Percentiles rank a stretch among this genome's conserved stretches.
These are phyloP conservation scores for Aspergillus persii DNA, from an alignment of 2,329 filamentous ascomycete species.

Conservation along the genomic window DNA sequence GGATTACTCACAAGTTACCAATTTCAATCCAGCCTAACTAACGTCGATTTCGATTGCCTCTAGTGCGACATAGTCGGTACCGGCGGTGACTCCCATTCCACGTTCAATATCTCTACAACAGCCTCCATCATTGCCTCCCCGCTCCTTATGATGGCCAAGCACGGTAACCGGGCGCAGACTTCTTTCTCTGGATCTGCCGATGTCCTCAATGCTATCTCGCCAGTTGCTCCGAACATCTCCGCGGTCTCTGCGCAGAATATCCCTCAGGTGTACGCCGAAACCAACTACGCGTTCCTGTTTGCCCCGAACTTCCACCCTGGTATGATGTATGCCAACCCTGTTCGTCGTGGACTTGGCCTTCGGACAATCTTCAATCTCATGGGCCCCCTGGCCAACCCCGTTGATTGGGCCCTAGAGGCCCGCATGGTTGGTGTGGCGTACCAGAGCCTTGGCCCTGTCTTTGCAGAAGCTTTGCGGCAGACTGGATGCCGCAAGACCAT, in stretches of 20 bases:
- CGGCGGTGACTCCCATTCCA: slow-evolving; percentile 93
- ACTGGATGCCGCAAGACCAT: slow-evolving; percentile 78
- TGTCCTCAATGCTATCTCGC: slow-evolving; percentile 73
- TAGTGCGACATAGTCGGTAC: slow-evolving; percentile 94
- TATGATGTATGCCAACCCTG: slow-evolving; percentile 82
- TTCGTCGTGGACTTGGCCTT: slow-evolving; percentile 85
- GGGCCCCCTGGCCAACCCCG: slow-evolving; percentile 86
- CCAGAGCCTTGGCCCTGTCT: slow-evolving; percentile 80
- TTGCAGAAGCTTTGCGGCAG: slow-evolving; percentile 77
- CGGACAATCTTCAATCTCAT: slow-evolving; percentile 97
- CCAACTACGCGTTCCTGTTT: slow-evolving; percentile 94
- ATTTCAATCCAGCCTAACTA: background rate
- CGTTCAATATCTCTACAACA: slow-evolving; percentile 97
- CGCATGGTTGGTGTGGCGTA: slow-evolving; percentile 91
- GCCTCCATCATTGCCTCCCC: slow-evolving; percentile 88
- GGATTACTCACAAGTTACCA: background rate
- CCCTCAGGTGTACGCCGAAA: slow-evolving; percentile 67
- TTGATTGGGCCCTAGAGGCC: slow-evolving; percentile 81
- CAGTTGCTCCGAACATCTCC: slow-evolving; percentile 69
- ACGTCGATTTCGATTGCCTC: background rate
- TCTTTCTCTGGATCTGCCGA: slow-evolving; percentile 95
- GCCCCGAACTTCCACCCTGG: slow-evolving; percentile 95
- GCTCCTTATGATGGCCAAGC: slow-evolving; percentile 83
- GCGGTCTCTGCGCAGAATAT: slow-evolving; percentile 73
- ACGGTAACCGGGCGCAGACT: slow-evolving; percentile 93